Conservation (phyloP, 495 filamentous ascomycete genomes). For the Achaetomiella virescens region DNA sequence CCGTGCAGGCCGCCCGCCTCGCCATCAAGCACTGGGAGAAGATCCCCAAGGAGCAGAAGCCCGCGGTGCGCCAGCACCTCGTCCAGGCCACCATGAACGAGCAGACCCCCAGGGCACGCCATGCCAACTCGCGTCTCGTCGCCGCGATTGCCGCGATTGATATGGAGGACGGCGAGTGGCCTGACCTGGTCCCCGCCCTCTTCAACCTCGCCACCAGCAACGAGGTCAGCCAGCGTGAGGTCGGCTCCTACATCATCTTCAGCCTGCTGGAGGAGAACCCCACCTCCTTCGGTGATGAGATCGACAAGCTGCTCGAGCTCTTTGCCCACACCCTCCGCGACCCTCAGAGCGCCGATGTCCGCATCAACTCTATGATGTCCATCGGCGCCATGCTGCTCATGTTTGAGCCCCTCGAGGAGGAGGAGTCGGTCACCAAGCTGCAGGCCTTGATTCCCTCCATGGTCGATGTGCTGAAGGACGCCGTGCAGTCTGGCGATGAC, state of each 20-base stretch:
- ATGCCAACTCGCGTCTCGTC: constrained; percentile 82
- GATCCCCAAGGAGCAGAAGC: constrained; percentile 52
- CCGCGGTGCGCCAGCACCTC: constrained; percentile 69
- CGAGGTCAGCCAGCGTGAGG: constrained; percentile 74
- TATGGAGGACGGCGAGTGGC: constrained; percentile 81
- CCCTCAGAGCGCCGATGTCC: constrained; percentile 82
- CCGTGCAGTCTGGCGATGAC: constrained; percentile 71
- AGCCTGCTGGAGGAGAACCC: constrained; percentile 82
- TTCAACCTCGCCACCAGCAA: constrained; percentile 63
- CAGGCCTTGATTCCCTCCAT: constrained; percentile 76
- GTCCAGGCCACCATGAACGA: constrained; percentile 77
- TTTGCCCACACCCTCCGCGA: constrained; percentile 86
- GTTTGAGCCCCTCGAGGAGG: constrained; percentile 78
- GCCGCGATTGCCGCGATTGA: constrained; percentile 81
- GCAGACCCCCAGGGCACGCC: constrained; percentile 64
- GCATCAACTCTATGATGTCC: constrained; percentile 91
- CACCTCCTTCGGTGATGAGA: constrained; percentile 68
- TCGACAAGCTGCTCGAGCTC: constrained; percentile 69
- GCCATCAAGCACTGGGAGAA: constrained; percentile 86
- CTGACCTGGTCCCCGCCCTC: constrained; percentile 68
- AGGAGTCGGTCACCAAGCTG: constrained; percentile 61
- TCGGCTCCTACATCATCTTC: constrained; percentile 87
- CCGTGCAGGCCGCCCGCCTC: constrained; percentile 75
- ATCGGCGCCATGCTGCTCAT: constrained; percentile 82
- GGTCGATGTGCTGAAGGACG: constrained; percentile 81